Evolutionary conservation across 1,284 basidiomycete genomes (phyloP).

Genomic region (Leccinum angustisporum): DNA sequence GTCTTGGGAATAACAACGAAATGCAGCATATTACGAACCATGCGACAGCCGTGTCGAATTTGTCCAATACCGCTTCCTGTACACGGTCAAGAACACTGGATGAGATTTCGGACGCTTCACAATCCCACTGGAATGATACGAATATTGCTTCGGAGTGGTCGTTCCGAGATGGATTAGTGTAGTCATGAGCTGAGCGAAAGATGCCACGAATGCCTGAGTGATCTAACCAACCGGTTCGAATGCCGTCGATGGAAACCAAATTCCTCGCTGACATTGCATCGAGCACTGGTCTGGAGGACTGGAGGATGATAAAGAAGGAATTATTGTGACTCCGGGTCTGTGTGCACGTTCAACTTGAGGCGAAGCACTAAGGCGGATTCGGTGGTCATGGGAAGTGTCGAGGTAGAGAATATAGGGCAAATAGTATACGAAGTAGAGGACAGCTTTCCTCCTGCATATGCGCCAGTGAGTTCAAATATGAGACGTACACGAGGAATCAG

Average conservation of each 20-base stretch:
- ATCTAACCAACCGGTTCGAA: slow-evolving; percentile 23
- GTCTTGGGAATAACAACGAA: not conserved
- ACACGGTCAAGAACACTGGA: slow-evolving; percentile 20
- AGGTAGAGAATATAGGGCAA: not conserved
- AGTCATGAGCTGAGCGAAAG: not conserved
- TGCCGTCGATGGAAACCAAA: slow-evolving; percentile 11
- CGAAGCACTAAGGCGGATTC: not conserved
- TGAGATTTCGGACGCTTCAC: slow-evolving; percentile 34
- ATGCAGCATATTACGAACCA: slow-evolving; percentile 19
- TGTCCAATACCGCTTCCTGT: slow-evolving; percentile 14
- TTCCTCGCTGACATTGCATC: slow-evolving; percentile 11
- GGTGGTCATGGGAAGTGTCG: not conserved
- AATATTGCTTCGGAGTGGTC: slow-evolving; percentile 23
- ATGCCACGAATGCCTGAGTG: slow-evolving; percentile 12
- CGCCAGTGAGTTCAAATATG: not conserved
- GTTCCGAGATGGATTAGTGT: slow-evolving; percentile 28
- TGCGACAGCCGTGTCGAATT: slow-evolving; percentile 29
- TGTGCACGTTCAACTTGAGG: not conserved
- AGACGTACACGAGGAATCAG: not conserved
- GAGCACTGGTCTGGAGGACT: slow-evolving; percentile 5
- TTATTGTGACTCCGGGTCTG: not conserved
- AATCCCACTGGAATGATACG: slow-evolving; percentile 42
- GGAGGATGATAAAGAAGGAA: slow-evolving; percentile 4
- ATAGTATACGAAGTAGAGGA: not conserved
- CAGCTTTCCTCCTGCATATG: not conserved